Conservation (phyloP, 495 filamentous ascomycete species). For the Tricharina praecox region DNA sequence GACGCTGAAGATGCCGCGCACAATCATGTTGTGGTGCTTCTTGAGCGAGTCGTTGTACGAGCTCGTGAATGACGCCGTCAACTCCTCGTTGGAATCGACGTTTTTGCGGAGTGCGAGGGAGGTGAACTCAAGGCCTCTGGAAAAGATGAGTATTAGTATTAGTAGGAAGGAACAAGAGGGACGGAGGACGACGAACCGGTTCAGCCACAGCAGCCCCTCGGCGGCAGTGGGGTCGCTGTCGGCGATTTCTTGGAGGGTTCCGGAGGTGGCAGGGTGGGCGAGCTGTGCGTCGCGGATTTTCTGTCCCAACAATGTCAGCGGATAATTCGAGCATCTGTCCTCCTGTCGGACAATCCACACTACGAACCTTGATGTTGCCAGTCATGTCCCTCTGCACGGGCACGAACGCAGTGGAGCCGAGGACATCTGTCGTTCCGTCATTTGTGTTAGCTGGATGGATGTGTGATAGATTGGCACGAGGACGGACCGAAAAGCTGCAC, state of each 20-base stretch:
- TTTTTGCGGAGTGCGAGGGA: constrained; percentile 65
- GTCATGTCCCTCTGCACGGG: constrained; percentile 80
- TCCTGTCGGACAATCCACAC: not conserved
- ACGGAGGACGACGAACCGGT: constrained; percentile 45
- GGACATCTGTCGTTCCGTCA: constrained; percentile 42
- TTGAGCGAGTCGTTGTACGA: constrained; percentile 78
- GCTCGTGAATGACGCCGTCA: constrained; percentile 64
- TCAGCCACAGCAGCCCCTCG: constrained; percentile 82
- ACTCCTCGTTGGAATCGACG: constrained; percentile 48
- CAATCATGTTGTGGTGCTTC: constrained; percentile 68
- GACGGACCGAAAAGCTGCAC: constrained; percentile 67
- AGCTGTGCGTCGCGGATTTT: constrained; percentile 79
- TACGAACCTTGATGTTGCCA: constrained; percentile 92
- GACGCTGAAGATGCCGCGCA: constrained; percentile 76
- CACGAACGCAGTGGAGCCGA: constrained; percentile 66
- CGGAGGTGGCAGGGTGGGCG: constrained; percentile 56
- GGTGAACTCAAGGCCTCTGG: constrained; percentile 42
- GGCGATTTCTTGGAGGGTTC: constrained; percentile 78
- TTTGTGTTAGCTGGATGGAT: not conserved
- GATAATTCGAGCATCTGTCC: not conserved
- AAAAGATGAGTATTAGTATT: constrained; percentile 1
- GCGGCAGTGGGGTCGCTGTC: constrained; percentile 67
- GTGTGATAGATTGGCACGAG: not conserved
- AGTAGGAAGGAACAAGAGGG: constrained; percentile 2
- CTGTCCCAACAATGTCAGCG: constrained; percentile 35